Percentiles rank a stretch among this genome's conserved stretches.
Evolutionary conservation across 495 filamentous ascomycete genomes (phyloP).

Genomic region (Aspergillus funiculosus): DNA sequence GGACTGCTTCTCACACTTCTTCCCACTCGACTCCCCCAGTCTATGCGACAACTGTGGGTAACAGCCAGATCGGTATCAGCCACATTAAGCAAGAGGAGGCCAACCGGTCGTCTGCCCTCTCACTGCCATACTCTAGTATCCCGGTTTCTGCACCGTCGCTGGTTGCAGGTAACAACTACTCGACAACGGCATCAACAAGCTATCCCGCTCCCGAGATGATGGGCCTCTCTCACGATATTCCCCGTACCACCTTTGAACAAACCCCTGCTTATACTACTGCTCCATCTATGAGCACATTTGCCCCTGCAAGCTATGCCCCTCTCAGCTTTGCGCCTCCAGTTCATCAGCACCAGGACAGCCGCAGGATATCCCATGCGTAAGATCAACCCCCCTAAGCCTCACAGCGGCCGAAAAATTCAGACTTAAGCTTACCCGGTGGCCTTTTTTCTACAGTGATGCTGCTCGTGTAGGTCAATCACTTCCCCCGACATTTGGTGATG

Average conservation of each 20-base stretch:
- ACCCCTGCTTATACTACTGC: constrained; percentile 63
- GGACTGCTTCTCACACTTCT: constrained; percentile 58
- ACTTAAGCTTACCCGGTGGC: constrained; percentile 5
- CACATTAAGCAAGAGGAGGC: constrained; percentile 52
- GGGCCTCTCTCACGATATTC: constrained; percentile 64
- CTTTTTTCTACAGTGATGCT: constrained; percentile 42
- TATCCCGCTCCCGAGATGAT: constrained; percentile 67
- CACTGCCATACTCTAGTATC: constrained; percentile 68
- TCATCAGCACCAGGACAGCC: constrained; percentile 53
- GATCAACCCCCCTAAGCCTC: constrained; percentile 38
- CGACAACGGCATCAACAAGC: constrained; percentile 38
- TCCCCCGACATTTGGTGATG: constrained; percentile 51
- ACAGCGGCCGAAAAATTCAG: not conserved
- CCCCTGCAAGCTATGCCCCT: constrained; percentile 51
- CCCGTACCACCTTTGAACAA: constrained; percentile 46
- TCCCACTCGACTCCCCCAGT: constrained; percentile 50
- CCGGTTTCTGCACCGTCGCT: constrained; percentile 66
- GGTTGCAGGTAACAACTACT: constrained; percentile 63
- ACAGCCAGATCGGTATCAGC: constrained; percentile 48
- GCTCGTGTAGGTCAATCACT: constrained; percentile 46
- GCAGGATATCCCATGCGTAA: constrained; percentile 89
- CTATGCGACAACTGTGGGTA: constrained; percentile 54
- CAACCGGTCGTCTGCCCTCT: constrained; percentile 54
- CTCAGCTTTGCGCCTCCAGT: constrained; percentile 52
- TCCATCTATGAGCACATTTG: constrained; percentile 60